These are phyloP conservation scores for Candida oleophila DNA, from an alignment of 805 yeast species.

Conservation along the genomic window DNA sequence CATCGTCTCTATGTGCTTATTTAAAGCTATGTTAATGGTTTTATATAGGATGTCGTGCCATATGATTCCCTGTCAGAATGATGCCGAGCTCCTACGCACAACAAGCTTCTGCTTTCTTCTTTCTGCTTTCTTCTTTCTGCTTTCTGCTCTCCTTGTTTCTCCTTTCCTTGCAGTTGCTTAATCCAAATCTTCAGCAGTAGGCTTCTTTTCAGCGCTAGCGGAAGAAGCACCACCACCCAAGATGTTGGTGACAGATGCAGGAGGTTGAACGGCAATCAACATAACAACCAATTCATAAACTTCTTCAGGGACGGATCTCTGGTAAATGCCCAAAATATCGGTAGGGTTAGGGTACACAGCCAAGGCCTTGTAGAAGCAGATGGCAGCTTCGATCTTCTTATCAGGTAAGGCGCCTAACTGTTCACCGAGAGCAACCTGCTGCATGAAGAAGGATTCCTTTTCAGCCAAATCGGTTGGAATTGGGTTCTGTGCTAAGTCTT, in stretches of 20 bases:
- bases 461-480: constrained; percentile 66
- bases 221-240: constrained; percentile 41
- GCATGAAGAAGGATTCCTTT: constrained; percentile 78
- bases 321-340: constrained; percentile 85
- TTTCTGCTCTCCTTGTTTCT: too few relatives aligned
- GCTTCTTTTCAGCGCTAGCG: constrained; percentile 16
- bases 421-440: constrained; percentile 84
- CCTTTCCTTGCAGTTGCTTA: constrained; percentile 14
- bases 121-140: too few relatives aligned
- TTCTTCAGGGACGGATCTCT: constrained; percentile 79
- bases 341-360: constrained; percentile 94
- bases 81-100: too few relatives aligned
- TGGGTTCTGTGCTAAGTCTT: constrained; percentile 69
- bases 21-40: too few relatives aligned
- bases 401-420: constrained; percentile 66
- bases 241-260: constrained; percentile 70
- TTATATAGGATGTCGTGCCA: too few relatives aligned
- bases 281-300: constrained; percentile 80
- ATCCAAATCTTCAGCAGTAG: constrained; percentile 35
- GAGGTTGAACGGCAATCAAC: constrained; percentile 91
- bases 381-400: constrained; percentile 78
- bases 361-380: constrained; percentile 89
- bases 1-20: too few relatives aligned
- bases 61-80: too few relatives aligned
- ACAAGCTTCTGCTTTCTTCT: too few relatives aligned